Evolutionary conservation across 2,329 filamentous ascomycete species (phyloP), one percentile per base, ranked within the genome.

Genomic region (Fusarium sp.): DNA sequence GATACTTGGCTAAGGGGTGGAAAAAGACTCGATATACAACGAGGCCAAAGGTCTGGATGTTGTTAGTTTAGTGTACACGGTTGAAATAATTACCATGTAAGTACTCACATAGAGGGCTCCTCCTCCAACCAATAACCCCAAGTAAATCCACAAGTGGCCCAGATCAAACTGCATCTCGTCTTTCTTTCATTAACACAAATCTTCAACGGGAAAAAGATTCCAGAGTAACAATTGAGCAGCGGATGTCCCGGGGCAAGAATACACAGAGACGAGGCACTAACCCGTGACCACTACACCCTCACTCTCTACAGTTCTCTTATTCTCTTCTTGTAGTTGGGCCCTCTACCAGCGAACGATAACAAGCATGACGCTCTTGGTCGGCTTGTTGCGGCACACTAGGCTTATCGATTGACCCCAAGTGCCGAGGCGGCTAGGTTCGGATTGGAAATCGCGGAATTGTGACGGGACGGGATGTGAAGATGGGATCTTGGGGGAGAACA

Each of bases 1-100:
- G 91, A 72, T 92, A 92, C 66, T 88, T 89, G 20, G 90, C 87
- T 11, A 93, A 82, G 5, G 91, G 91, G 76, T 93, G 91, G 79
- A 92, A 88, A 79, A 86, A 90, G 66, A 92, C 74, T 64, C 89
- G 85, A 78, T 92, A 92, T 49, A 89, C 74, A 59, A 86, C 78
- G 33, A 90, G 75, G 44, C 80, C 81, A 62, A 81, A 68, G 51
- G 79, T 77, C 86, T 87, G 55, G 14, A 5, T 46, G n/a, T n/a
- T 64, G 55, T 75, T 17, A 70, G 55, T 51, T 40, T 6, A 6
- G 27, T 40, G 10, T 27, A 27, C 9, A n/a, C 31, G 14, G n/a
- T 24, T 27, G 53, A 35, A 36, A 11, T 11, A 24, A 38, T 56
- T n/a, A 9, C 35, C 55, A 16, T 17, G 5, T 24, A n/a, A 42